A percentile compares a stretch with the other conserved stretches of the same genome.
Evolutionary conservation across 176 grass and related monocot genomes (phyloP).

Genomic region (Rhynchospora breviuscula): DNA sequence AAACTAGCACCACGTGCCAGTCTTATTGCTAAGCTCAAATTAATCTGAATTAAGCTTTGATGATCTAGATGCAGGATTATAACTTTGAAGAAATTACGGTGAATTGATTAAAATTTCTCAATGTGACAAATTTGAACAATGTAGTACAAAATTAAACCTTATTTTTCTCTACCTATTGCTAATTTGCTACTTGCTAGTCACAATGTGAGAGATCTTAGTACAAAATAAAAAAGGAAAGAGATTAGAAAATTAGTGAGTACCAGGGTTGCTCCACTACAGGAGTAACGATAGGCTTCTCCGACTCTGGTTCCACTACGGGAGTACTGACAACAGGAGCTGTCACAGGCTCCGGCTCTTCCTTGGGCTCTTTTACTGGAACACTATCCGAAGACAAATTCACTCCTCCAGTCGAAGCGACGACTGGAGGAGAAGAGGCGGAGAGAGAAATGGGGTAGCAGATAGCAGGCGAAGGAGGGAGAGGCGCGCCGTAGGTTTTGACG

Average conservation of each 20-base stretch:
- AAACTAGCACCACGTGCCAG: background rate
- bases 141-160: background rate
- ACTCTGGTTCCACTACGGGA: background rate
- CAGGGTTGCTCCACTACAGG: constrained; percentile 16
- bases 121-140: background rate
- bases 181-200: background rate
- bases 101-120: background rate
- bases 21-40: background rate
- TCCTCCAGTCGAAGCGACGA: background rate
- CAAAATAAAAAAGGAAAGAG: background rate
- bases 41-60: background rate
- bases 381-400: background rate
- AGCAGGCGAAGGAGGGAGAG: constrained; percentile 32
- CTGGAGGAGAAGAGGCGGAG: background rate
- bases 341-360: background rate
- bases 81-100: background rate
- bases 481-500: constrained; percentile 43
- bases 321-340: background rate
- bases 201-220: no score
- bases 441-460: constrained; percentile 40
- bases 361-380: background rate
- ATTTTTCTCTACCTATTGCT: background rate
- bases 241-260: background rate
- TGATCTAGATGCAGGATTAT: background rate
- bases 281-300: background rate